Conservation (phyloP, 2,329 filamentous ascomycete genomes). For the Pseudopithomyces maydicus region DNA sequence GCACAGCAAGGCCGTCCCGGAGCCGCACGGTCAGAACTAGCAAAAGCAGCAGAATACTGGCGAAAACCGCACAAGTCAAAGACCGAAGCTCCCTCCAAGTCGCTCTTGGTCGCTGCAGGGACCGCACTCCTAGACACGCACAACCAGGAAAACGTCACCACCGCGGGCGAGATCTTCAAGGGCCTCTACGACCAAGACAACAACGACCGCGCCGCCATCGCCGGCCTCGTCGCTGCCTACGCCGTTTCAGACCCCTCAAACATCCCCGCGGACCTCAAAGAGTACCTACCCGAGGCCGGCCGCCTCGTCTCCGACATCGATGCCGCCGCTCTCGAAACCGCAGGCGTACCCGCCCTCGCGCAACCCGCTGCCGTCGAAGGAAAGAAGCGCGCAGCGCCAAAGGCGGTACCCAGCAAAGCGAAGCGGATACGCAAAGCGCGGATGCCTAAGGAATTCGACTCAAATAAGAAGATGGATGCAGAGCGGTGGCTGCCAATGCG, state of each 20-base stretch:
- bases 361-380: slow-evolving; percentile 39
- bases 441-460: slow-evolving; percentile 75
- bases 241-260: slow-evolving; percentile 65
- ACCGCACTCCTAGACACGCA: slow-evolving; percentile 79
- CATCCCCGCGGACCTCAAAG: slow-evolving; percentile 58
- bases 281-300: slow-evolving; percentile 65
- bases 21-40: slow-evolving; percentile 74
- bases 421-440: slow-evolving; percentile 65
- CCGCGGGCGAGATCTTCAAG: slow-evolving; percentile 80
- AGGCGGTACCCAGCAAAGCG: slow-evolving; percentile 55
- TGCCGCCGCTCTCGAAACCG: slow-evolving; percentile 65
- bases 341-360: slow-evolving; percentile 62
- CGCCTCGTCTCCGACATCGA: slow-evolving; percentile 66
- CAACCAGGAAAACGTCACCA: slow-evolving; percentile 67
- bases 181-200: slow-evolving; percentile 69
- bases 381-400: slow-evolving; percentile 46
- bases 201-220: slow-evolving; percentile 72
- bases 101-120: slow-evolving; percentile 77
- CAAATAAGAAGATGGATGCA: slow-evolving; percentile 80
- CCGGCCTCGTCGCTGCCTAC: slow-evolving; percentile 85
- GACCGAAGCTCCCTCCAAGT: slow-evolving; percentile 48
- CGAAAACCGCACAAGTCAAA: slow-evolving; percentile 61
- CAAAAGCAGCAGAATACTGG: slow-evolving; percentile 84
- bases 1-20: slow-evolving; percentile 73
- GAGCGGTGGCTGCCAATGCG: slow-evolving; percentile 92